A percentile compares a stretch with the other conserved stretches of the same genome.
These are phyloP conservation scores for Funneliformis caledonium DNA, from an alignment of 371 early-diverging fungal species.

Conservation along the genomic window DNA sequence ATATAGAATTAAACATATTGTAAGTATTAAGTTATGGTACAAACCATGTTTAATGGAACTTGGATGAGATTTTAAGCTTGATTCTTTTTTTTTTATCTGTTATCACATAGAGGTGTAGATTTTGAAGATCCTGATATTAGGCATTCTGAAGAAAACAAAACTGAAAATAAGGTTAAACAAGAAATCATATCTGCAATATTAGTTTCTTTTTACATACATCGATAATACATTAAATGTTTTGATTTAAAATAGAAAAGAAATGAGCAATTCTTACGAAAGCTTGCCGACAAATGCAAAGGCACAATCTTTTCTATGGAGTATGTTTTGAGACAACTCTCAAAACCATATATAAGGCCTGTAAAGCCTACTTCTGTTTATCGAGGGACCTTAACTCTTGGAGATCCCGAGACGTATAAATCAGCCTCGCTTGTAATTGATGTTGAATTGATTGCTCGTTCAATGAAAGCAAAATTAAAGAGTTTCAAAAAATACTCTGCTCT, in stretches of 20 bases:
- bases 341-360: constrained; percentile 60
- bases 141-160: constrained; percentile 40
- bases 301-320: constrained; percentile 52
- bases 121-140: constrained; percentile 48
- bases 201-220: background rate
- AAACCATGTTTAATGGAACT: background rate
- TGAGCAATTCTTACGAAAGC: constrained; percentile 51
- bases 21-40: constrained; percentile 45
- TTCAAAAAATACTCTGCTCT: constrained; percentile 66
- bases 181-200: background rate
- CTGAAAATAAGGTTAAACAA: constrained; percentile 35
- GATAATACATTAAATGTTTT: background rate
- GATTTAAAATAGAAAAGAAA: constrained; percentile 43
- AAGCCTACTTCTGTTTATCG: constrained; percentile 62
- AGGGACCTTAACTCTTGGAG: constrained; percentile 61
- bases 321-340: constrained; percentile 53
- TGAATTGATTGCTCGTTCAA: constrained; percentile 63
- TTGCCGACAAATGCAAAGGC: constrained; percentile 45
- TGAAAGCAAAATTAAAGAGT: constrained; percentile 53
- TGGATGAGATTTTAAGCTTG: too few species aligned
- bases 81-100: background rate
- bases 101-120: constrained; percentile 51
- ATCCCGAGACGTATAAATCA: constrained; percentile 47
- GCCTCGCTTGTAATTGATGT: constrained; percentile 57
- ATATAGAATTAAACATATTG: constrained; percentile 62